Evolutionary conservation across 2,329 filamentous ascomycete genomes (phyloP).

Genomic region (Teratosphaeria pseudoeucalypti): DNA sequence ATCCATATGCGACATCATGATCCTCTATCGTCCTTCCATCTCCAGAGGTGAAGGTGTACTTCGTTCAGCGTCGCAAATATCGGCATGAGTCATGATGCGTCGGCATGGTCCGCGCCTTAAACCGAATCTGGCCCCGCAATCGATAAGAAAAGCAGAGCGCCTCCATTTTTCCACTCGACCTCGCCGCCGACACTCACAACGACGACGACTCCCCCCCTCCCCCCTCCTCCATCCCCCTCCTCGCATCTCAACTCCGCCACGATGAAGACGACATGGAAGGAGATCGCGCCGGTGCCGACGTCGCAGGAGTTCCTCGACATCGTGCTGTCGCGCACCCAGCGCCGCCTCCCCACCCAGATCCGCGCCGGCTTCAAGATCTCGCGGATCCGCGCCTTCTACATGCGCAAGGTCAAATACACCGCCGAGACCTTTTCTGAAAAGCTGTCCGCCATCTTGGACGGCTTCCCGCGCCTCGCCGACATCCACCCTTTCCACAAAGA

Average conservation of each 20-base stretch:
- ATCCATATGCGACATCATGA: too few species aligned
- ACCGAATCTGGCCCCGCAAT: background rate
- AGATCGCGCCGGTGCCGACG: conserved; percentile 51
- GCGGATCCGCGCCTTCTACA: conserved; percentile 91
- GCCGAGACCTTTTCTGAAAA: conserved; percentile 96
- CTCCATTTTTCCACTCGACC: background rate
- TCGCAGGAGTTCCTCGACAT: conserved; percentile 96
- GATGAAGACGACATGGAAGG: conserved; percentile 53
- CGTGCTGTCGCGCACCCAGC: conserved; percentile 84
- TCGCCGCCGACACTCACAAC: background rate
- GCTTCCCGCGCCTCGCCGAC: conserved; percentile 84
- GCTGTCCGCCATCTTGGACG: conserved; percentile 78
- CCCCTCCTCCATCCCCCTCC: background rate
- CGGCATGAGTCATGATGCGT: too few species aligned
- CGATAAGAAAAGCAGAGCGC: background rate
- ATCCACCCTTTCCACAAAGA: conserved; percentile 91
- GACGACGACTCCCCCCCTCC: background rate
- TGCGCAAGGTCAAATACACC: conserved; percentile 95
- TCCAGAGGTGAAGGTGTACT: too few species aligned
- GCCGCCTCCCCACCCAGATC: conserved; percentile 89
- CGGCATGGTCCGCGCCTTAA: background rate
- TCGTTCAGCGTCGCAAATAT: too few species aligned
- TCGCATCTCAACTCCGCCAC: conserved; percentile 5
- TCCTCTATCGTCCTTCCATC: too few species aligned
- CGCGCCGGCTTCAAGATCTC: conserved; percentile 91